A percentile compares a stretch with the other conserved stretches of the same genome.
Evolutionary conservation across 2,329 filamentous ascomycete species (phyloP).

Genomic region (Pseudogymnoascus sp.): DNA sequence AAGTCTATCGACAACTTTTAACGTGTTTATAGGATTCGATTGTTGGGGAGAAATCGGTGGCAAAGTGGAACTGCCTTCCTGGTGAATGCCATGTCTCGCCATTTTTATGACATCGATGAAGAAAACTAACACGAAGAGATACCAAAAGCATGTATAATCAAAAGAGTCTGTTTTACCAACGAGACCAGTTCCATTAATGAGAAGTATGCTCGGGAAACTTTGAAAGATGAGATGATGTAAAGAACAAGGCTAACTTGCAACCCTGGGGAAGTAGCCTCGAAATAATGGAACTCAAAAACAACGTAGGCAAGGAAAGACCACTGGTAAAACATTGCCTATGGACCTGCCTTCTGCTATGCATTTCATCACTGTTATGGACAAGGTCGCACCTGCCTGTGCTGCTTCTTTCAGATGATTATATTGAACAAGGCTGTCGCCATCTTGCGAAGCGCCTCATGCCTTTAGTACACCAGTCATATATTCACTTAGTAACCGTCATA

Average conservation of each 20-base stretch:
- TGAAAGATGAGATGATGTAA: neutral
- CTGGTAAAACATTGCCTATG: neutral
- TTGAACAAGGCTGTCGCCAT: neutral
- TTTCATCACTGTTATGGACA: neutral
- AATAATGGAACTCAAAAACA: neutral
- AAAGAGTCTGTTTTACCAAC: neutral
- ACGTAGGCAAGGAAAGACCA: neutral
- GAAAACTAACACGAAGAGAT: neutral
- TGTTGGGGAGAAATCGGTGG: neutral
- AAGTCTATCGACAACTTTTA: neutral
- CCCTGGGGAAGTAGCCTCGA: neutral
- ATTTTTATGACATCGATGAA: neutral
- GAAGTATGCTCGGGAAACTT: neutral
- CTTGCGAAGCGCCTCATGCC: neutral
- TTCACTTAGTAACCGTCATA: neutral
- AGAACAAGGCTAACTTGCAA: neutral
- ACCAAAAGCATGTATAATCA: constrained; percentile 6
- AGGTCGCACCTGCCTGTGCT: neutral
- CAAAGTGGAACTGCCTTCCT: neutral
- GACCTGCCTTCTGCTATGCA: neutral
- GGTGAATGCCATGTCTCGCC: neutral
- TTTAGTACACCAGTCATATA: neutral
- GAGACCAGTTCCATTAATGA: constrained; percentile 3
- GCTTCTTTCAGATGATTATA: neutral
- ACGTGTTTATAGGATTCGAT: neutral